A percentile compares a stretch with the other conserved stretches of the same genome.
phyloP scores from a whole-genome alignment of 495 filamentous ascomycete species.

The Penicillium maclennaniae region DNA sequence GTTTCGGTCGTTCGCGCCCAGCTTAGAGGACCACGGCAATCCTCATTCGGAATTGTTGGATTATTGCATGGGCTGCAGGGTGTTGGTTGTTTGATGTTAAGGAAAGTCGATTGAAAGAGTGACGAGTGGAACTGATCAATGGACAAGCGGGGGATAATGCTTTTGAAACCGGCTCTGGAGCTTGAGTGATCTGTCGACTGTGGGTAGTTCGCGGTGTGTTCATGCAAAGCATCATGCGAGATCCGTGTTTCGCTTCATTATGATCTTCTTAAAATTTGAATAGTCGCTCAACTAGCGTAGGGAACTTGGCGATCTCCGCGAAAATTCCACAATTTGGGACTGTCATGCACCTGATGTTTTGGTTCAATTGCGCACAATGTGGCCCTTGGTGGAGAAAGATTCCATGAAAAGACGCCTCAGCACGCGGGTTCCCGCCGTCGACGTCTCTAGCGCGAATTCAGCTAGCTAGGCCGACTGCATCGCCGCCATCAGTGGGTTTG shows the following conservation, averaged over 20 bases:
- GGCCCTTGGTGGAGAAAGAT: slow-evolving; percentile 1
- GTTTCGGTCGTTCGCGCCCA: background rate
- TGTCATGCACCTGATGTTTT: background rate
- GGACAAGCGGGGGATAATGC: slow-evolving; percentile 1
- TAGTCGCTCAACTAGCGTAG: slow-evolving; percentile 22
- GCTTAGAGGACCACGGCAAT: background rate
- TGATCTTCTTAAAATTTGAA: slow-evolving; percentile 9
- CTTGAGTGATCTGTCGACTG: background rate
- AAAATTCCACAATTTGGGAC: background rate
- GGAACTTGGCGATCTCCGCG: slow-evolving; percentile 10
- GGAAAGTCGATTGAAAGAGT: background rate
- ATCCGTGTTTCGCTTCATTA: slow-evolving; percentile 1
- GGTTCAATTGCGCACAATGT: slow-evolving; percentile 7
- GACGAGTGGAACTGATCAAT: background rate
- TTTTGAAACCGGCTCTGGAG: background rate
- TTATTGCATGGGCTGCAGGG: background rate
- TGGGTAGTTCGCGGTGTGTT: slow-evolving; percentile 13
- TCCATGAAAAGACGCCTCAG: background rate
- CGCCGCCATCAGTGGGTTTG: slow-evolving; percentile 7
- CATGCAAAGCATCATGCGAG: slow-evolving; percentile 6
- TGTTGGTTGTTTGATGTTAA: background rate
- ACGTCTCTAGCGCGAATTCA: slow-evolving; percentile 9
- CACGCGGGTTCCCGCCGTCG: slow-evolving; percentile 8
- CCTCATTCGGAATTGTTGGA: background rate
- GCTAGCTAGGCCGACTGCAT: slow-evolving; percentile 12